Conservation (phyloP, 164 flowering plant species). For the Sextonia rubra region DNA sequence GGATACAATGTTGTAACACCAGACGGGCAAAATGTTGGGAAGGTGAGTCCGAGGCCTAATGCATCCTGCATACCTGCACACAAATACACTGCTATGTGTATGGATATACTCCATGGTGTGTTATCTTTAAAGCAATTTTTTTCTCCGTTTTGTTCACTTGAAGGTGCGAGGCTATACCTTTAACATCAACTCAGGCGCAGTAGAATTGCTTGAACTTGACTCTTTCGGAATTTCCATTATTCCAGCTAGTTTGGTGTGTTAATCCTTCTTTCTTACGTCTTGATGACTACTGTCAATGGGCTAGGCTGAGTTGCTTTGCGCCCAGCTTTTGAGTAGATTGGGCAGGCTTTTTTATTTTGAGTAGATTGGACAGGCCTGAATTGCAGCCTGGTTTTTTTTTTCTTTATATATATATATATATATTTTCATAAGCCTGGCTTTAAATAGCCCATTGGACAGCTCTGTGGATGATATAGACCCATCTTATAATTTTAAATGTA, state of each 20-base stretch:
- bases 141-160: not conserved
- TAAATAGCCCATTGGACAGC: too few species aligned
- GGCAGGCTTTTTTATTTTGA: too few species aligned
- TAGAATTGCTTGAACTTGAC: constrained; percentile 78
- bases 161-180: constrained; percentile 81
- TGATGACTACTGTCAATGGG: too few species aligned
- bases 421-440: too few species aligned
- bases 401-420: too few species aligned
- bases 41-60: constrained; percentile 37
- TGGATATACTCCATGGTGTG: not conserved
- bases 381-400: too few species aligned
- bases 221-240: constrained; percentile 79
- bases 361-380: too few species aligned
- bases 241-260: constrained; percentile 74
- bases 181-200: constrained; percentile 58
- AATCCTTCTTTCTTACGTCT: not conserved
- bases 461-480: not conserved
- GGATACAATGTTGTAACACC: constrained; percentile 78
- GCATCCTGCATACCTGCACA: not conserved
- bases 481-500: not conserved
- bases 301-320: too few species aligned
- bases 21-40: constrained; percentile 52
- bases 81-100: not conserved
- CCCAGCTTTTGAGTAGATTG: too few species aligned
- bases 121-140: not conserved